phyloP scores from a whole-genome alignment of 202 grass and related monocot genomes.

The Tripidium arundinaceum region DNA sequence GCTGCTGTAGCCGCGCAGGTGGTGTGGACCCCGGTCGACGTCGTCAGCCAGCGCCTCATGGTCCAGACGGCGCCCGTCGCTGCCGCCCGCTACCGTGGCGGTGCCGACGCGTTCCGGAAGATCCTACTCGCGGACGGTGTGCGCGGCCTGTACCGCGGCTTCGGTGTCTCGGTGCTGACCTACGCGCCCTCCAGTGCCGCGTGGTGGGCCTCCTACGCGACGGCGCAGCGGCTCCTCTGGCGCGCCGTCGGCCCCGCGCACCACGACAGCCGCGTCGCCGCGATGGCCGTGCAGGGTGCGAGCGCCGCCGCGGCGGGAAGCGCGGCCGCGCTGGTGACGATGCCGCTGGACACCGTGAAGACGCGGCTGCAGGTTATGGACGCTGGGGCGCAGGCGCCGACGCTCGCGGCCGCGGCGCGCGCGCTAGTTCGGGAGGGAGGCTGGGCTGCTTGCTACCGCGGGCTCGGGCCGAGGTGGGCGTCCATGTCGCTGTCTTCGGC shows the following conservation, averaged over 20 bases:
- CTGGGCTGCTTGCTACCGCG: conserved; percentile 76
- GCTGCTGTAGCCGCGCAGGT: conserved; percentile 88
- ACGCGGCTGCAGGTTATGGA: conserved; percentile 90
- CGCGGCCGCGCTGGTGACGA: conserved; percentile 78
- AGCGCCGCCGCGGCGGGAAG: conserved; percentile 71
- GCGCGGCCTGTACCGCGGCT: conserved; percentile 82
- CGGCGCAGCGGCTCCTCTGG: conserved; percentile 73
- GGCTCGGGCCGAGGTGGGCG: conserved; percentile 84
- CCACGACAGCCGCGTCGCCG: conserved; percentile 26
- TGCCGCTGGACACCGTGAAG: conserved; percentile 97
- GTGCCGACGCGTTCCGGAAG: conserved; percentile 66
- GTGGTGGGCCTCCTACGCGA: conserved; percentile 90
- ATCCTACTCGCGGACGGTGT: conserved; percentile 69
- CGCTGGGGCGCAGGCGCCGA: conserved; percentile 29
- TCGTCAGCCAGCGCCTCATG: conserved; percentile 93
- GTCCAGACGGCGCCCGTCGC: conserved; percentile 48
- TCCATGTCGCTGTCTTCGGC: conserved; percentile 84
- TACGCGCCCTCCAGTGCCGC: conserved; percentile 94
- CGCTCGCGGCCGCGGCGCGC: conserved; percentile 54
- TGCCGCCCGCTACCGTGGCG: conserved; percentile 55
- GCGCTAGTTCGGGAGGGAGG: conserved; percentile 75
- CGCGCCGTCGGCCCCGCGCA: conserved; percentile 37
- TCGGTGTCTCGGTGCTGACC: conserved; percentile 87
- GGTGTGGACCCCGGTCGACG: conserved; percentile 94
- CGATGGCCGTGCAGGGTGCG: conserved; percentile 75